Percentiles rank a stretch among this genome's conserved stretches.
phyloP scores from a whole-genome alignment of 345 rosid species.

The Syzygium jambos region DNA sequence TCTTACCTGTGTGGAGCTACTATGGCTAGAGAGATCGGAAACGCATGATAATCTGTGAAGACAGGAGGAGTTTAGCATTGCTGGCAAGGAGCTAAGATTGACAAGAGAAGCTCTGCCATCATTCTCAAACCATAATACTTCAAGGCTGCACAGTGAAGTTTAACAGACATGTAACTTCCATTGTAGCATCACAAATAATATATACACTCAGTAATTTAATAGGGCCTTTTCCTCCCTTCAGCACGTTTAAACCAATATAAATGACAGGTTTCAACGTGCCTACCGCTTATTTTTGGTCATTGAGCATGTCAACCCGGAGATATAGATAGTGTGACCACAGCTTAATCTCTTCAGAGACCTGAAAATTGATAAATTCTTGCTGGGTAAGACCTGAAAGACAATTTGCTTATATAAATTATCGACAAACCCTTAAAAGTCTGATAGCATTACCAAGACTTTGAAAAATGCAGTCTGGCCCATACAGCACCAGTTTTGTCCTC shows the following conservation, averaged over 20 bases:
- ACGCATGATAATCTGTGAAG: conserved; percentile 52
- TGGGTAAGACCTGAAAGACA: not conserved
- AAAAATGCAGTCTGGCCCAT: conserved; percentile 71
- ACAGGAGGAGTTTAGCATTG: conserved; percentile 76
- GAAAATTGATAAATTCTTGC: conserved; percentile 4
- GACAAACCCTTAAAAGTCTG: not conserved
- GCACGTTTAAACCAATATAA: not conserved
- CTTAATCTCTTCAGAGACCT: conserved; percentile 89
- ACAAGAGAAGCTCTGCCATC: conserved; percentile 48
- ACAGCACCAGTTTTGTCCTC: conserved; percentile 69
- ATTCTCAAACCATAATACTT: conserved; percentile 61
- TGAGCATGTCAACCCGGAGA: conserved; percentile 80
- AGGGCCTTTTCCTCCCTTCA: not conserved
- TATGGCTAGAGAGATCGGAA: conserved; percentile 38
- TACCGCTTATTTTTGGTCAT: conserved; percentile 40
- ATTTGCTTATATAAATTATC: not conserved
- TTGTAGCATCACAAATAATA: not conserved
- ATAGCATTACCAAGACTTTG: conserved; percentile 47
- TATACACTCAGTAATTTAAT: not conserved
- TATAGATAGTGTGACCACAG: conserved; percentile 55
- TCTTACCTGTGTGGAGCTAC: conserved; percentile 36
- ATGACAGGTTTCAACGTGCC: conserved; percentile 2
- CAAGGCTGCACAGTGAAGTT: conserved; percentile 40
- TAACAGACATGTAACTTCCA: not conserved
- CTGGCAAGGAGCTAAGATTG: conserved; percentile 80